A percentile compares a stretch with the other conserved stretches of the same genome.
Evolutionary conservation across 805 yeast species (phyloP).

Genomic region (Metschnikowia chrysomelidarum): DNA sequence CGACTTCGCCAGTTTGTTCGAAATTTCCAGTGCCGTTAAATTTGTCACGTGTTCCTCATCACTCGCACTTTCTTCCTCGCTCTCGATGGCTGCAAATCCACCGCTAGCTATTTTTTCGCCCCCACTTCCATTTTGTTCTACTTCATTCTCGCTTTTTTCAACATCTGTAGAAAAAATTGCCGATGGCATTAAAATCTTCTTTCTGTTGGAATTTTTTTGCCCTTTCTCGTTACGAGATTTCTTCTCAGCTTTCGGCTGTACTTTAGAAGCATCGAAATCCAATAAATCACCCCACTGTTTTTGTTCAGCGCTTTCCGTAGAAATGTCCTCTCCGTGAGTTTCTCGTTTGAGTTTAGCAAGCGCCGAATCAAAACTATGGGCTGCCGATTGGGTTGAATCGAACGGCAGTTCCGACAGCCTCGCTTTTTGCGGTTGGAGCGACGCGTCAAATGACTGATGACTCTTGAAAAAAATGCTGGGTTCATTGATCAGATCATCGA

Average conservation of each 20-base stretch:
- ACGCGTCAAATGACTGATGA: constrained; percentile 6
- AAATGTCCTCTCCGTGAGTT: constrained; percentile 4
- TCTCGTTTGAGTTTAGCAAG: constrained; percentile 16
- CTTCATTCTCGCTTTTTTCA: no score
- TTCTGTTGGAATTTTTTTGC: background rate
- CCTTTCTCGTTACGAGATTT: background rate
- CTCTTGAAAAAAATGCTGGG: constrained; percentile 9
- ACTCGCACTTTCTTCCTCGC: no score
- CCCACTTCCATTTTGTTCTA: no score
- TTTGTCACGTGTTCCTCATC: no score
- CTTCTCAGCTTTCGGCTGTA: constrained; percentile 13
- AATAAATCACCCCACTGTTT: no score
- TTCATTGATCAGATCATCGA: constrained; percentile 9
- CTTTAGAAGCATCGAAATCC: no score
- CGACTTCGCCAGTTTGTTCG: no score
- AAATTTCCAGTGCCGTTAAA: no score
- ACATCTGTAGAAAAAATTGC: background rate
- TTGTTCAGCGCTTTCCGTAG: no score
- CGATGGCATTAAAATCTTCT: background rate
- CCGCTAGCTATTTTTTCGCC: no score
- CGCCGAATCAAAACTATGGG: constrained; percentile 17
- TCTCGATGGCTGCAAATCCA: no score
- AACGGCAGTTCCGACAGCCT: constrained; percentile 1
- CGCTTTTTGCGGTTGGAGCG: background rate
- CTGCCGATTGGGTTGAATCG: constrained; percentile 6